A percentile compares a stretch with the other conserved stretches of the same genome.
Conservation (phyloP, 2,329 filamentous ascomycete genomes). For the Madurella mycetomatis region DNA sequence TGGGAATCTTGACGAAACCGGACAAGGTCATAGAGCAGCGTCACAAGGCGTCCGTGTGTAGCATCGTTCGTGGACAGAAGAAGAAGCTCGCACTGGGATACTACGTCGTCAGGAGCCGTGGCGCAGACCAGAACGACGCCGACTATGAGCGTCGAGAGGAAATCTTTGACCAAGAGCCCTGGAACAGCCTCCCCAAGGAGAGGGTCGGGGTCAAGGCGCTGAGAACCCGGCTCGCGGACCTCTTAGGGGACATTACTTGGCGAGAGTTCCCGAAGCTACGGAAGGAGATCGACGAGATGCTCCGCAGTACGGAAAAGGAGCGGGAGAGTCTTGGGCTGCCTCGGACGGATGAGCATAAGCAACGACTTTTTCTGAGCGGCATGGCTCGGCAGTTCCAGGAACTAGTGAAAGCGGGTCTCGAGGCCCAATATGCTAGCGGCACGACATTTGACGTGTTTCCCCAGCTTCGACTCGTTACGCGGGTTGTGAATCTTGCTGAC, state of each 20-base stretch:
- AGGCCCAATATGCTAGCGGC: slow-evolving; percentile 34
- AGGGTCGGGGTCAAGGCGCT: slow-evolving; percentile 27
- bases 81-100: slow-evolving; percentile 44
- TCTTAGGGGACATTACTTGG: slow-evolving; percentile 29
- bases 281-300: slow-evolving; percentile 19
- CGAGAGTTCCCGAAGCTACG: slow-evolving; percentile 28
- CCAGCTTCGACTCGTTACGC: slow-evolving; percentile 36
- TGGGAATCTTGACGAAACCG: slow-evolving; percentile 55
- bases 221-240: slow-evolving; percentile 22
- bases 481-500: slow-evolving; percentile 37
- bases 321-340: slow-evolving; percentile 13
- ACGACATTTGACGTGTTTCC: slow-evolving; percentile 27
- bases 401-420: slow-evolving; percentile 30
- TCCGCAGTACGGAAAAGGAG: neutral
- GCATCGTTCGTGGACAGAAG: slow-evolving; percentile 40
- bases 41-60: slow-evolving; percentile 37
- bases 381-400: slow-evolving; percentile 33
- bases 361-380: slow-evolving; percentile 35
- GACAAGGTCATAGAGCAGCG: slow-evolving; percentile 47
- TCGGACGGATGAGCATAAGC: slow-evolving; percentile 16
- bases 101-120: slow-evolving; percentile 45
- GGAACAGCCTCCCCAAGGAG: slow-evolving; percentile 19
- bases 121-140: slow-evolving; percentile 23
- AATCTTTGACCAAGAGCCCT: slow-evolving; percentile 18
- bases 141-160: slow-evolving; percentile 10